Conservation (phyloP, 805 yeast genomes). For the Candida ficus region DNA sequence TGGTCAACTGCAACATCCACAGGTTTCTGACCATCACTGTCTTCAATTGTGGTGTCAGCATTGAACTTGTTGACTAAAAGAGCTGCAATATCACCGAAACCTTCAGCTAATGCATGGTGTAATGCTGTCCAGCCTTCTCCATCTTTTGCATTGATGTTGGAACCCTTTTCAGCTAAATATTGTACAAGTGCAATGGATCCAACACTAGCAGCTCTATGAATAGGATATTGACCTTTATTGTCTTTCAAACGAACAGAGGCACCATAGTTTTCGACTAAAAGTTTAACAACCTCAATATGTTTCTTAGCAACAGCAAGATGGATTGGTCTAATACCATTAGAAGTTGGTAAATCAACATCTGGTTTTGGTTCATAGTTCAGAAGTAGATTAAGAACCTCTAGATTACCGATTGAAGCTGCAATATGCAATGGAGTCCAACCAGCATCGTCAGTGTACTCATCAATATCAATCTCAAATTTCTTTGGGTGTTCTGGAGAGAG, state of each 20-base stretch:
- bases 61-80: conserved; percentile 51
- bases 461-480: conserved; percentile 49
- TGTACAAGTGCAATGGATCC: conserved; percentile 60
- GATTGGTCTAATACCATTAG: conserved; percentile 67
- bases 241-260: conserved; percentile 68
- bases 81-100: conserved; percentile 72
- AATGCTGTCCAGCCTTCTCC: conserved; percentile 76
- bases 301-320: conserved; percentile 75
- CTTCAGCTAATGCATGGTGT: conserved; percentile 90
- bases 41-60: conserved; percentile 50
- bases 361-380: conserved; percentile 47
- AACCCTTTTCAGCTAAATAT: conserved; percentile 45
- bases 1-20: conserved; percentile 51
- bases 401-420: conserved; percentile 69
- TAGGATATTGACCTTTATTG: conserved; percentile 54
- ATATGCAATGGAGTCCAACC: conserved; percentile 92
- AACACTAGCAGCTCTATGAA: conserved; percentile 79
- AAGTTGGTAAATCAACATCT: conserved; percentile 56
- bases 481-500: conserved; percentile 13
- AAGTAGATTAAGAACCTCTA: conserved; percentile 45
- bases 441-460: conserved; percentile 62
- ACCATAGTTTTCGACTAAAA: conserved; percentile 41
- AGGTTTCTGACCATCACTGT: conserved; percentile 50
- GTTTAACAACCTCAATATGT: conserved; percentile 47
- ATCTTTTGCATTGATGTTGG: conserved; percentile 68